A percentile compares a stretch with the other conserved stretches of the same genome.
Evolutionary conservation across 306 rosid genomes (phyloP).

Genomic region (Citrullus colocynthis): DNA sequence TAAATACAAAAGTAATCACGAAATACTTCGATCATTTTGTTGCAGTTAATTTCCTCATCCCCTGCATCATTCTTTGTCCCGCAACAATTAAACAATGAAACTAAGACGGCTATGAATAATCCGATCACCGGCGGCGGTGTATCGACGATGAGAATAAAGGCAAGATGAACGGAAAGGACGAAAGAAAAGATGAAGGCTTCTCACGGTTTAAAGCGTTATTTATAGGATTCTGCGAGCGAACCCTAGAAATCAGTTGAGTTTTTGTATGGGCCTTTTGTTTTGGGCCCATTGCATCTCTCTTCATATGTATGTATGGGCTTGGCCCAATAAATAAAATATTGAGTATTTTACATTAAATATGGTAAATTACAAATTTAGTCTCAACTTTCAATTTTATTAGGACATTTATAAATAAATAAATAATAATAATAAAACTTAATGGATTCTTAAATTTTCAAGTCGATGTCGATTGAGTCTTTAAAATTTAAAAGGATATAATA

Average conservation of each 20-base stretch:
- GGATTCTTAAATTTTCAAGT: no score
- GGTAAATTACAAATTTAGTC: no score
- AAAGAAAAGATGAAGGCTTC: background rate
- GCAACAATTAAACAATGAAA: background rate
- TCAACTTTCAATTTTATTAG: no score
- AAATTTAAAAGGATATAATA: no score
- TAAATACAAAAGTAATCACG: constrained; percentile 13
- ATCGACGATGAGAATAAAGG: background rate
- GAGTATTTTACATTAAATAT: background rate
- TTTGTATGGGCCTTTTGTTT: background rate
- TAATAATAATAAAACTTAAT: no score
- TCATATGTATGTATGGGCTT: background rate
- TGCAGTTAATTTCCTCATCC: constrained; percentile 13
- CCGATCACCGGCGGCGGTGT: background rate
- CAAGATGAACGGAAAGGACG: background rate
- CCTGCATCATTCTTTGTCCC: background rate
- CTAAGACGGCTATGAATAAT: background rate
- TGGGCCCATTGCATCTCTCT: background rate
- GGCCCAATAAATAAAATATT: background rate
- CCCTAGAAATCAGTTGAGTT: background rate
- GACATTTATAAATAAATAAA: no score
- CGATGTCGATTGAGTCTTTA: no score
- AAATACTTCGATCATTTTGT: constrained; percentile 8
- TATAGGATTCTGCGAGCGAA: background rate
- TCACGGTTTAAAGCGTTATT: background rate